Conservation (phyloP, 179 eudicot species). For the Sideroxylon spinosum region DNA sequence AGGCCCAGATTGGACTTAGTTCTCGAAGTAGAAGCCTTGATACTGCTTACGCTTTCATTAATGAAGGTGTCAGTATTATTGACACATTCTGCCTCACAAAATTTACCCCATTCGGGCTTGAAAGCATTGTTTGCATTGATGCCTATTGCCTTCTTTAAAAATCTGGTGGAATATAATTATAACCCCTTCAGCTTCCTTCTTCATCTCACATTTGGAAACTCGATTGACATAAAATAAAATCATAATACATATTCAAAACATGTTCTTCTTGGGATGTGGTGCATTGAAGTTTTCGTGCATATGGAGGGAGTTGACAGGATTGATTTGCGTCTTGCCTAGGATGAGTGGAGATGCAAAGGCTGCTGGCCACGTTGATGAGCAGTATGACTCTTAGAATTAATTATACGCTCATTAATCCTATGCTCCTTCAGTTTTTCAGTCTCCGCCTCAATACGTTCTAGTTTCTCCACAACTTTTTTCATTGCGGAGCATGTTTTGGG, state of each 20-base stretch:
- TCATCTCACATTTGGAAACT: too few relatives aligned
- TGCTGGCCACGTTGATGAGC: constrained; percentile 15
- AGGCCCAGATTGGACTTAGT: too few relatives aligned
- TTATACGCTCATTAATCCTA: constrained; percentile 13
- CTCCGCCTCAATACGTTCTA: constrained; percentile 23
- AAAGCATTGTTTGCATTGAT: too few relatives aligned
- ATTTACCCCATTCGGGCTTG: too few relatives aligned
- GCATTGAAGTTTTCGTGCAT: not conserved
- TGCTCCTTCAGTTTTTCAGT: constrained; percentile 38
- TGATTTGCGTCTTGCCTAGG: constrained; percentile 13
- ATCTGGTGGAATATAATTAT: too few relatives aligned
- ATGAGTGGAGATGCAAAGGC: constrained; percentile 28
- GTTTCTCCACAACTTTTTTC: constrained; percentile 25
- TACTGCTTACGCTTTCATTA: too few relatives aligned
- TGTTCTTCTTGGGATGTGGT: not conserved
- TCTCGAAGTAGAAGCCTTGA: too few relatives aligned
- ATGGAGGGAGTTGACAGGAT: constrained; percentile 10
- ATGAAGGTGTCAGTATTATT: too few relatives aligned
- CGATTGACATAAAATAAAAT: not conserved
- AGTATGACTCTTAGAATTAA: constrained; percentile 13
- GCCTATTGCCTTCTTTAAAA: too few relatives aligned
- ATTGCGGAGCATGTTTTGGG: constrained; percentile 15
- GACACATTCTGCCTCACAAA: too few relatives aligned
- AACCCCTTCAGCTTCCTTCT: too few relatives aligned
- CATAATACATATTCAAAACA: not conserved